Evolutionary conservation across 2,329 filamentous ascomycete species (phyloP), one percentile per base, ranked within the genome.

Genomic region (Penicillium sp.): DNA sequence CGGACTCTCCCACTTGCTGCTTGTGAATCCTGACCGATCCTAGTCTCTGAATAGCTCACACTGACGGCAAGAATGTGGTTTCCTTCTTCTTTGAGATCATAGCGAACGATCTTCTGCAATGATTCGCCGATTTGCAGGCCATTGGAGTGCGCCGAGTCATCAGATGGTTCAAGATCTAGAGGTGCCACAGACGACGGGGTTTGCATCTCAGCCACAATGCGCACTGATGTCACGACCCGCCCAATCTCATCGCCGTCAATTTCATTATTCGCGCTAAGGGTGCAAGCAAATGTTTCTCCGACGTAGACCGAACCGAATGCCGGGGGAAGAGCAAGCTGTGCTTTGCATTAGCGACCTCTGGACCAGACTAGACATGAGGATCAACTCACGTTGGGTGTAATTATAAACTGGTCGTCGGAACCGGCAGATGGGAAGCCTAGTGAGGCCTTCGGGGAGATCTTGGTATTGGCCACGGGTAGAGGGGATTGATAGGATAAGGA

Each of bases 221-320:
- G 85, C 52, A 97, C 89, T 55, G 90, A 90, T 61, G 86, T 88
- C 42, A 96, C 87, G 46, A 77, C 78, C 59, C 77, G 76, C 3
- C 73, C 70, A 6, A 71, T 69, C 9, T 76, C 71, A 26, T 73
- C 69, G 8, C 75, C 63, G 21, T 73, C 67, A 1, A 87, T 75
- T 70, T 98, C 93, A 72, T 97, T 93, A 79, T 96, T 97, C n/a
- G 91, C 93, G 77, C 93, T 96, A 23, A 98, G 83, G 1, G 93
- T 96, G 77, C 95, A 99, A 62, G 89, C 88, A 77, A 99, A 98
- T 0, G 89, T 92, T 78, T 98, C 93, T 67, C 95, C 95, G 21
- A 98, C 93, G 73, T 97, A 97, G 9, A 93, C 93, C 13, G 91
- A 93, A 45, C 93, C 93, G 73, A 99, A 98, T 0, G 92, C 89